Conservation (phyloP, 257 asterid genomes). For the Nicotiana attenuata region DNA sequence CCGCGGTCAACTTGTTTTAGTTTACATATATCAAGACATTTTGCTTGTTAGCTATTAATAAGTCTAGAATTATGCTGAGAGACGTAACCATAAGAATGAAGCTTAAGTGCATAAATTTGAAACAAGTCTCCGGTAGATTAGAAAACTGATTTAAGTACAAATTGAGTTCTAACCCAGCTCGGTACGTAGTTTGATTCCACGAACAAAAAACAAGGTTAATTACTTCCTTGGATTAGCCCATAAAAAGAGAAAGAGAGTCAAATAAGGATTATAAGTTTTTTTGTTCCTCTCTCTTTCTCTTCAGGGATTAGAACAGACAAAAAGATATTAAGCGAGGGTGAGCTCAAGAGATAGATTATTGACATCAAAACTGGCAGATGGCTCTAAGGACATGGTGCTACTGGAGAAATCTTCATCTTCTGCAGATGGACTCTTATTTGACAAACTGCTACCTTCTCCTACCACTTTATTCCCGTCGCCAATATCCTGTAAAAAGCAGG, state of each 20-base stretch:
- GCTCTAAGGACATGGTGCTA: neutral
- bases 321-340: slow-evolving; percentile 32
- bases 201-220: too few relatives aligned
- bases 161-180: neutral
- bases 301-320: neutral
- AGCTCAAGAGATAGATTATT: slow-evolving; percentile 47
- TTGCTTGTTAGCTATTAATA: neutral
- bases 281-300: too few relatives aligned
- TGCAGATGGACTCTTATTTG: neutral
- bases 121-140: neutral
- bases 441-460: neutral
- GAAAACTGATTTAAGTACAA: neutral
- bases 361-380: slow-evolving; percentile 15
- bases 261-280: neutral
- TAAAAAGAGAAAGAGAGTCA: too few relatives aligned
- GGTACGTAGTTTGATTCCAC: too few relatives aligned
- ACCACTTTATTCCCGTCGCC: neutral
- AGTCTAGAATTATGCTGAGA: too few relatives aligned
- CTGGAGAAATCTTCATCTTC: neutral
- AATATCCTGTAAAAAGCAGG: neutral
- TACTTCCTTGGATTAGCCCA: too few relatives aligned
- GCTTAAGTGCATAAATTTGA: neutral
- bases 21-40: neutral
- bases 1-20: neutral
- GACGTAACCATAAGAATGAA: too few relatives aligned